A percentile compares a stretch with the other conserved stretches of the same genome.
phyloP scores from a whole-genome alignment of 257 asterid species.

The Lithospermum erythrorhizon region DNA sequence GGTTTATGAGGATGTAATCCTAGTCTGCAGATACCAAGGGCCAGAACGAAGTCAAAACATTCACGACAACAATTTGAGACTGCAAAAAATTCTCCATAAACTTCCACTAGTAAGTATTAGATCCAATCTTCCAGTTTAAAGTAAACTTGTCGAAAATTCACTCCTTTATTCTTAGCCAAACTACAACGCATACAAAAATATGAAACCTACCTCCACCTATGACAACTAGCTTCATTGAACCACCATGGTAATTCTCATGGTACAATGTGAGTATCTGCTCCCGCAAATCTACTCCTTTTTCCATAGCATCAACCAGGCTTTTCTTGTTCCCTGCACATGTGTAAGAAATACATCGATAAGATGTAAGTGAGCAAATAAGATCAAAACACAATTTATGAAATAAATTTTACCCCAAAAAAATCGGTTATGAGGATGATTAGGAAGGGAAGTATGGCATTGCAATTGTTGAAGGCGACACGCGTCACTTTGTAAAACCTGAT shows the following conservation, averaged over 20 bases:
- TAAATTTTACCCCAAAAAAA: conserved; percentile 70
- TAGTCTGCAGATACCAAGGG: too few relatives aligned
- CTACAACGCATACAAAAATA: background rate
- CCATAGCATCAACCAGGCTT: conserved; percentile 87
- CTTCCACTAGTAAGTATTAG: too few relatives aligned
- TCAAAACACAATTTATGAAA: background rate
- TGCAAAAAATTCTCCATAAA: too few relatives aligned
- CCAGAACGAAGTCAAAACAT: too few relatives aligned
- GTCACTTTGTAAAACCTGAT: conserved; percentile 84
- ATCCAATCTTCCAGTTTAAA: background rate
- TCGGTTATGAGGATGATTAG: conserved; percentile 74
- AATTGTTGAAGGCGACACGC: conserved; percentile 77
- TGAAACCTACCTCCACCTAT: conserved; percentile 78
- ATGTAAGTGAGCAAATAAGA: conserved; percentile 2
- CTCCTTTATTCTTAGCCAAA: background rate
- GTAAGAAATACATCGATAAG: conserved; percentile 9
- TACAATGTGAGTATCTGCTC: conserved; percentile 63
- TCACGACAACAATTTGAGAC: too few relatives aligned
- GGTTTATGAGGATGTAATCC: too few relatives aligned
- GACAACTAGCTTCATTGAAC: conserved; percentile 79
- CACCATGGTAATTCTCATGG: conserved; percentile 67
- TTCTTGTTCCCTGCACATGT: conserved; percentile 69
- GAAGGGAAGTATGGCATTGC: conserved; percentile 73
- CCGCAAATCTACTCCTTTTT: conserved; percentile 79
- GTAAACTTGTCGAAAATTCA: too few relatives aligned